Evolutionary conservation across 345 rosid species (phyloP), one percentile per base, ranked within the genome.

Genomic region (Bretschneidera sinensis): DNA sequence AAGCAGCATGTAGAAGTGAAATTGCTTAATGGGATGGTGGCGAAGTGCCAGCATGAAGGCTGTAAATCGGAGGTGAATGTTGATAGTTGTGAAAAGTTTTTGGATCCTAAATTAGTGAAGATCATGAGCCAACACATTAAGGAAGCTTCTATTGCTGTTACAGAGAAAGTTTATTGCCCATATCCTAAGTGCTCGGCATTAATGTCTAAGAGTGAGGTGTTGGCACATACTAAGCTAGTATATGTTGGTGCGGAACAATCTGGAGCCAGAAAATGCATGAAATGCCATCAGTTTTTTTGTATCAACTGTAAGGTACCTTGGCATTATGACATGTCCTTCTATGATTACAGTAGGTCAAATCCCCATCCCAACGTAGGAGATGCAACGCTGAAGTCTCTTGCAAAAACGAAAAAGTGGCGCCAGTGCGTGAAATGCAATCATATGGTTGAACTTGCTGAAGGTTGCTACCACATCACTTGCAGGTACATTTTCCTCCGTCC

Each of bases 111-210:
- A 64, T 56, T 86, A 23, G 62, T 83, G 21, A 78, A 85, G 62
- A 81, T 65, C 17, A 70, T 85, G 91, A 67, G 58, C 57, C 78
- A 78, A 51, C 80, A 85, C 65, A 78, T 59, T 69, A 81, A 74
- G 70, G 97, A 89, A 81, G 88, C 80, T 43, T 82, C 85, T 1
- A 80, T 92, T 60, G 76, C 75, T 56, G 79, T 53, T 47, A 1
- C 79, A 0, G 96, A 92, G 51, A 89, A 74, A 70, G 63, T 89
- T 22, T 92, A 89, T 39, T 92, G 97, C 70, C 90, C 97, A 14
- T 76, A 75, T 68, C 96, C 89, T 2, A 81, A 47, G 18, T 92
- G 98, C 74, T 92, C 98, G 0, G 83, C 85, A 19, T 74, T 92
- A 55, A 87, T 92, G 97, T 70, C 79, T 15, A 81, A 71, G 72